Evolutionary conservation across 75 land plant genomes (phyloP), one percentile per base, ranked within the genome.

Genomic region (Azolla pinnata): DNA sequence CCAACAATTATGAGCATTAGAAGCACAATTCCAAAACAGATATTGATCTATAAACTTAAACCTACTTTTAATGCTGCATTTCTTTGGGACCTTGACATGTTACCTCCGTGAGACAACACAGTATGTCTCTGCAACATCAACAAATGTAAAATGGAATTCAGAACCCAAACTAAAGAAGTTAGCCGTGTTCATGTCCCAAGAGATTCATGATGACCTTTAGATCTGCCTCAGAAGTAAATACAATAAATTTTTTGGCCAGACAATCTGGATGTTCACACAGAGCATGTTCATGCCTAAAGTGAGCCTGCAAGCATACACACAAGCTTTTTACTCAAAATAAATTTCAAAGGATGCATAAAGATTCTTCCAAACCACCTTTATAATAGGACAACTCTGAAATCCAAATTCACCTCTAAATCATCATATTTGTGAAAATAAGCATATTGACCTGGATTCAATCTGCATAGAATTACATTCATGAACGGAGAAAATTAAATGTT

Each of bases 351-450:
- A 38, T 38, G 12, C 42, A 38, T 7, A 38, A 38, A 8, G 14
- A 14, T 38, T 8, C 12, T 38, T 7, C 7, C 7, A 14, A 7
- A 14, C 14, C 14, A 7, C 10, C 14, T 7, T 7, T 14, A 38
- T 7, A 7, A 14, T 38, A 7, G 42, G 42, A 38, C 7, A 14
- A 7, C 14, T 7, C 42, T 38, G 42, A 38, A 38, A 38, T 38
- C 42, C 21, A 18, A 46, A 2, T 4, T 3, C 63, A 71, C 99
- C 99, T 95, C 99, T 25, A 95, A 66, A 61, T 95, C 96, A 68
- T 88, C 84, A 71, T 95, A 95, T 52, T 95, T 86, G 45, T 65
- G 80, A 64, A 72, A 95, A 56, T 95, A 95, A 50, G 89, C 99
- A 71, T 61, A 95, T 29, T 86, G 96, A 9, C 87, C 96, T 33